A percentile compares a stretch with the other conserved stretches of the same genome.
These are phyloP conservation scores for Pseudonitzschia delicatissima DNA, from an alignment of 108 stramenopile genomes.

Conservation along the genomic window DNA sequence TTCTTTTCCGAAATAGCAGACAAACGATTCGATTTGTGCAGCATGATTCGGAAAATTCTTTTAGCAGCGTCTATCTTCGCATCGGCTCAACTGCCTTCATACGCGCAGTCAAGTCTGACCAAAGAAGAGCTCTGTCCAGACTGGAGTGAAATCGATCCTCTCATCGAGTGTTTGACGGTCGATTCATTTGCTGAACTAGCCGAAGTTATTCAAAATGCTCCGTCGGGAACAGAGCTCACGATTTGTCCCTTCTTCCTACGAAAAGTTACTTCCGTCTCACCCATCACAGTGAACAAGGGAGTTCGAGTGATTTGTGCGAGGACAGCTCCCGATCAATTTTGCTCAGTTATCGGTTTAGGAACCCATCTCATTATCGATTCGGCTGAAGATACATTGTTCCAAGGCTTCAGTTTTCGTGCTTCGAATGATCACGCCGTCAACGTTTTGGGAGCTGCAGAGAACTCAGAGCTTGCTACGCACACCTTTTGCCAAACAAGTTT, in stretches of 20 bases:
- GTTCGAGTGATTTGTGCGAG: conserved; percentile 3
- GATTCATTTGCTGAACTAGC: background rate
- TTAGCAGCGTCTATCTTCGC: background rate
- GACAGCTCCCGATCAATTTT: background rate
- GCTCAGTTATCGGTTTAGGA: background rate
- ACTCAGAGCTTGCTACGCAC: conserved; percentile 2
- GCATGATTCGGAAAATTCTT: background rate
- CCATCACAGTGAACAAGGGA: background rate
- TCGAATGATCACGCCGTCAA: conserved; percentile 11
- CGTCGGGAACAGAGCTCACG: background rate
- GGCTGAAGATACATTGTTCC: conserved; percentile 7
- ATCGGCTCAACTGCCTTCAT: background rate
- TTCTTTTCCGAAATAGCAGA: too few species aligned
- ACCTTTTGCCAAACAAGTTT: conserved; percentile 17
- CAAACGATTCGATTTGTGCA: too few species aligned
- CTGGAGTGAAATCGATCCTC: conserved; percentile 5
- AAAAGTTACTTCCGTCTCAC: conserved; percentile 1
- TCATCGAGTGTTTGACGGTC: background rate
- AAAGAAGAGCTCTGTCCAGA: conserved; percentile 9
- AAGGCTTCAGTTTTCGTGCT: conserved; percentile 2
- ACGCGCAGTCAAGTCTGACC: background rate
- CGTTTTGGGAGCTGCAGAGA: background rate
- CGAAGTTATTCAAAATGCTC: background rate
- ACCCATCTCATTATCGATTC: background rate
- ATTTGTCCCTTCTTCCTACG: conserved; percentile 11